A percentile compares a stretch with the other conserved stretches of the same genome.
phyloP scores from a whole-genome alignment of 2,329 filamentous ascomycete species.

The Colletotrichum endophyticum region DNA sequence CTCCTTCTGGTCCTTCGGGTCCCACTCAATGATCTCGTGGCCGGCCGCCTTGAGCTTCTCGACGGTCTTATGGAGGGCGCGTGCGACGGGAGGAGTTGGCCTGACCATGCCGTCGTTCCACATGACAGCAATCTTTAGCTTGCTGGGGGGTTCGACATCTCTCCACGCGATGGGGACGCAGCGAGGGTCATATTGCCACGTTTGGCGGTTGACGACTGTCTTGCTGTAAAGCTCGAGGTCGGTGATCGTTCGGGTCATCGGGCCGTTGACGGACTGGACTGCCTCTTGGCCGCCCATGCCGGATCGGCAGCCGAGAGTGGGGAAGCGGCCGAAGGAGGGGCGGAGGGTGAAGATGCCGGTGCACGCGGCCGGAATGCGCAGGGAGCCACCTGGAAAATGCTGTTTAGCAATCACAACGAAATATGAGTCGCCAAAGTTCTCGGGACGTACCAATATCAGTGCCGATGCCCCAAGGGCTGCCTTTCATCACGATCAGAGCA shows the following conservation, averaged over 20 bases:
- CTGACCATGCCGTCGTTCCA: conserved; percentile 68
- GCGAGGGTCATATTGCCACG: conserved; percentile 63
- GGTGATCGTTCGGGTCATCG: conserved; percentile 59
- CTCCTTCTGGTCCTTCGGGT: conserved; percentile 43
- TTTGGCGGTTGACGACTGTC: conserved; percentile 52
- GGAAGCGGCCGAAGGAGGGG: conserved; percentile 64
- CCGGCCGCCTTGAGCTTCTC: conserved; percentile 47
- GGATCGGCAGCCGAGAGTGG: conserved; percentile 55
- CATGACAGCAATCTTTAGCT: conserved; percentile 64
- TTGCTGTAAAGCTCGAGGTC: conserved; percentile 62
- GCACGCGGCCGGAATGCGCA: conserved; percentile 60
- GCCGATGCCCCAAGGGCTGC: conserved; percentile 65
- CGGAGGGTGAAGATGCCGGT: conserved; percentile 63
- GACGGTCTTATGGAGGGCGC: conserved; percentile 54
- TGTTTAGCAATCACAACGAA: too few relatives aligned
- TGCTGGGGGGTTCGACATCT: conserved; percentile 32
- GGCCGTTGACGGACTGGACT: conserved; percentile 67
- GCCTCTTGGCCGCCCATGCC: conserved; percentile 70
- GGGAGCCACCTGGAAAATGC: conserved; percentile 47
- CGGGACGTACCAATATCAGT: conserved; percentile 58
- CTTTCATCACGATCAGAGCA: conserved; percentile 63
- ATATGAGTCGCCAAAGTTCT: accelerated
- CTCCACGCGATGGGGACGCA: conserved; percentile 65
- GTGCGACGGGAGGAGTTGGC: conserved; percentile 69
- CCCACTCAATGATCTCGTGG: conserved; percentile 59